These are phyloP conservation scores for Leccinellum albellum DNA, from an alignment of 768 basidiomycete species.

Conservation along the genomic window DNA sequence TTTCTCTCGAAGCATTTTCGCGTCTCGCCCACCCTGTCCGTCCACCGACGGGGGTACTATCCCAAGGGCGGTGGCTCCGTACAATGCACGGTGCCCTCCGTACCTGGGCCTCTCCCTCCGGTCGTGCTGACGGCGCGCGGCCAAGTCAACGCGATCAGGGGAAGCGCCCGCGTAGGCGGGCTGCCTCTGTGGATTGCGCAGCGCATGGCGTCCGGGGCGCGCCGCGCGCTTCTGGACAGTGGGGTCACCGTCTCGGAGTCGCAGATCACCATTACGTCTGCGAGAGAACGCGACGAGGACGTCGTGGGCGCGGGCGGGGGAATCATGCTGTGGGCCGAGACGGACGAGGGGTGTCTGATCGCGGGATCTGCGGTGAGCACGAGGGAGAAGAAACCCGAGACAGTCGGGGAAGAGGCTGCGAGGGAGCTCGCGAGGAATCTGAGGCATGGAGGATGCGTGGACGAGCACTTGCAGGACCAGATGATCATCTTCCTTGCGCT, in stretches of 20 bases:
- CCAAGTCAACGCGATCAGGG: conserved; percentile 45
- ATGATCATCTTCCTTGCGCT: conserved; percentile 76
- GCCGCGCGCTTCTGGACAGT: conserved; percentile 35
- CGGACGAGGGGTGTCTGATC: conserved; percentile 61
- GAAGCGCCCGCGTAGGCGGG: conserved; percentile 63
- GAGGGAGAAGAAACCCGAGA: conserved; percentile 42
- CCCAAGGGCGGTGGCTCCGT: conserved; percentile 73
- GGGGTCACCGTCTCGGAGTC: conserved; percentile 22
- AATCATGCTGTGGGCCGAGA: conserved; percentile 72
- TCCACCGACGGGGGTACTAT: conserved; percentile 63
- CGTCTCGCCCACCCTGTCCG: conserved; percentile 38
- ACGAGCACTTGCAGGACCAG: conserved; percentile 71
- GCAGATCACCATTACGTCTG: conserved; percentile 38
- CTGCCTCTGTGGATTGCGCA: conserved; percentile 54
- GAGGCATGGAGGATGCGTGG: conserved; percentile 66
- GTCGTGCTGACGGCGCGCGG: conserved; percentile 58
- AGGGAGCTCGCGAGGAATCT: conserved; percentile 54
- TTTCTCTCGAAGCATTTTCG: conserved; percentile 60
- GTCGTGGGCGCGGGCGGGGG: conserved; percentile 66
- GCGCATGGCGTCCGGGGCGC: conserved; percentile 56
- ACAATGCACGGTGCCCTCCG: conserved; percentile 33
- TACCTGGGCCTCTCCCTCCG: conserved; percentile 39
- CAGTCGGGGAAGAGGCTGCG: conserved; percentile 61
- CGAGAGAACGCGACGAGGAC: conserved; percentile 42
- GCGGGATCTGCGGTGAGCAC: conserved; percentile 66